Conservation (phyloP, 345 rosid genomes). For the Hibiscus trionum region DNA sequence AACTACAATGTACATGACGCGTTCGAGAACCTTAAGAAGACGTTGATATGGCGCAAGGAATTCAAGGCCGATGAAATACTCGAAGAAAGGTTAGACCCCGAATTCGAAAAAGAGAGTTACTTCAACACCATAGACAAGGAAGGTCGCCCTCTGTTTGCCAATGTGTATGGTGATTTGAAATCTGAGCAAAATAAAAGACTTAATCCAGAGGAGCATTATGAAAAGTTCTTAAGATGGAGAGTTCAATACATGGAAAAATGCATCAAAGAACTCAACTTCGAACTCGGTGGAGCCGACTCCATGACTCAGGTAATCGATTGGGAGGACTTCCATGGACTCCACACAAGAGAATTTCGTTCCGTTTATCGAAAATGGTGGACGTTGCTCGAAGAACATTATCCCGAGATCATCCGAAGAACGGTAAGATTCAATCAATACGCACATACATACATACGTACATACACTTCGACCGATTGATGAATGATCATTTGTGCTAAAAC, state of each 20-base stretch:
- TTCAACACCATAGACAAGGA: slow-evolving; percentile 31
- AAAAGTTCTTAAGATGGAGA: slow-evolving; percentile 30
- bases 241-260: slow-evolving; percentile 39
- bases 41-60: slow-evolving; percentile 40
- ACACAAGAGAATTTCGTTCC: slow-evolving; percentile 27
- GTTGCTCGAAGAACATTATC: slow-evolving; percentile 36
- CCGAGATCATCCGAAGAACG: slow-evolving; percentile 37
- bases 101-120: slow-evolving; percentile 19
- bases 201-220: slow-evolving; percentile 20
- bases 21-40: slow-evolving; percentile 40
- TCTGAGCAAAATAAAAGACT: slow-evolving; percentile 21
- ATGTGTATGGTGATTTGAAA: slow-evolving; percentile 26
- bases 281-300: slow-evolving; percentile 37
- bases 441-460: neutral
- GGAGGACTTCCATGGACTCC: slow-evolving; percentile 29
- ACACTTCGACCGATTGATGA: neutral
- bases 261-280: slow-evolving; percentile 33
- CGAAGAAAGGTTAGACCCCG: slow-evolving; percentile 26
- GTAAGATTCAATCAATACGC: slow-evolving; percentile 17
- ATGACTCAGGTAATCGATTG: slow-evolving; percentile 46
- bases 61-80: slow-evolving; percentile 22
- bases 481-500: neutral
- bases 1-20: slow-evolving; percentile 40
- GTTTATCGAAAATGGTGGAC: slow-evolving; percentile 20
- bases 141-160: slow-evolving; percentile 42